phyloP scores from a whole-genome alignment of 2,329 filamentous ascomycete genomes.

The Exophiala spinifera region DNA sequence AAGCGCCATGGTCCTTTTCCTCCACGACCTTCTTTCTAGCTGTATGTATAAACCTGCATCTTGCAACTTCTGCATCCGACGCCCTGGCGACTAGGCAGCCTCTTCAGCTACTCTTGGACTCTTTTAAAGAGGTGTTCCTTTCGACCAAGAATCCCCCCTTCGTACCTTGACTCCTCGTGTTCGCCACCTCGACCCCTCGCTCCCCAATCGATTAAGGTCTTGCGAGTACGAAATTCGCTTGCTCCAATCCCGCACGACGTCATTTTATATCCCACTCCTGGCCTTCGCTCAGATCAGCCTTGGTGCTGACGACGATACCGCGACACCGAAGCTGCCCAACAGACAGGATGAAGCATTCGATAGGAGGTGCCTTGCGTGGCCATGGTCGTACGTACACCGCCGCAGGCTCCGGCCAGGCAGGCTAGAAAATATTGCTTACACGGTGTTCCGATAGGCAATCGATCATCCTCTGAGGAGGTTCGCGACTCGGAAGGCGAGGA shows the following conservation, averaged over 20 bases:
- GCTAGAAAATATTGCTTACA: not conserved
- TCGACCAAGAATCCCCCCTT: too few species aligned
- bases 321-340: conserved; percentile 3
- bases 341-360: conserved; percentile 27
- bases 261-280: conserved; percentile 8
- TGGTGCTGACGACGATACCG: not conserved
- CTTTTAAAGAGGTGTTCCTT: not conserved
- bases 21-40: not conserved
- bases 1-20: not conserved
- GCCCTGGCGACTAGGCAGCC: not conserved
- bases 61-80: too few species aligned
- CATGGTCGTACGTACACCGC: conserved; percentile 24
- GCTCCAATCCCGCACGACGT: conserved; percentile 6
- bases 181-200: not conserved
- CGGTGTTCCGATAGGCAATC: conserved; percentile 39
- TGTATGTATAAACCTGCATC: not conserved
- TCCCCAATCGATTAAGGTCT: not conserved
- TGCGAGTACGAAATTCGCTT: not conserved
- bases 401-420: not conserved
- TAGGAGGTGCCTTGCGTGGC: conserved; percentile 27
- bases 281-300: not conserved
- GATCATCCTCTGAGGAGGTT: conserved; percentile 58
- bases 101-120: not conserved
- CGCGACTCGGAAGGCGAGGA: conserved; percentile 59
- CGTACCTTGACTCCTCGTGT: not conserved